Evolutionary conservation across 2,329 filamentous ascomycete species (phyloP), one percentile per base, ranked within the genome.

Genomic region (Botrytis sinoallii): DNA sequence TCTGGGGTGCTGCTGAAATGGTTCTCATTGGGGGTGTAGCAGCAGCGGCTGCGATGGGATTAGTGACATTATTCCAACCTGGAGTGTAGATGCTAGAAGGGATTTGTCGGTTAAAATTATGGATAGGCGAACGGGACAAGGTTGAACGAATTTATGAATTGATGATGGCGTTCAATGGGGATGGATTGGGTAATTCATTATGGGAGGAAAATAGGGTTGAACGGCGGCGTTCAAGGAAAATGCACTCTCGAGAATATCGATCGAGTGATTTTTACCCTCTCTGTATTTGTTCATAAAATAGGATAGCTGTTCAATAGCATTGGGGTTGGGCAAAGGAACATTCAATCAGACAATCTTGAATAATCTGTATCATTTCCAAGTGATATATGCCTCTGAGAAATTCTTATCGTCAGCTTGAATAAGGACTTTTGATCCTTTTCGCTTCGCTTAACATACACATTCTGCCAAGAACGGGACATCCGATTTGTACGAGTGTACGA

Each of bases 1-100:
- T 80, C 60, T 78, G 73, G 35, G 82, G 82, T 14, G 83, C 82
- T 14, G 75, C 83, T 9, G 81, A 84, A 75, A 84, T 84, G 83
- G 82, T 84, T 6, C 71, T 83, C 46, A 82, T 84, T 1, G 83
- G 83, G 0, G 79, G 80, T 40, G 77, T 80, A 9, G 83, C 83
- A 10, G 83, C 83, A 0, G 82, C 74, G 1, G 80, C 81, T 38
- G 82, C 83, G 0, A 84, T 83, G 82, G 82, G 82, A 20, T 76
- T 84, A 48, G 82, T 84, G 25, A 78, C 77, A 44, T 69, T 78
- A 1, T 79, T 83, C 70, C 79, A 77, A 70, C 71, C 74, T 48
- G 74, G 76, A 46, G 77, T 72, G 77, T 73, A 38, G 75, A 72
- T 32, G 46, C 60, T 44, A 40, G 25, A 32, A 32, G 42, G 38